Evolutionary conservation across 2,329 filamentous ascomycete species (phyloP).

Genomic region (Sporothrix variecibatus): DNA sequence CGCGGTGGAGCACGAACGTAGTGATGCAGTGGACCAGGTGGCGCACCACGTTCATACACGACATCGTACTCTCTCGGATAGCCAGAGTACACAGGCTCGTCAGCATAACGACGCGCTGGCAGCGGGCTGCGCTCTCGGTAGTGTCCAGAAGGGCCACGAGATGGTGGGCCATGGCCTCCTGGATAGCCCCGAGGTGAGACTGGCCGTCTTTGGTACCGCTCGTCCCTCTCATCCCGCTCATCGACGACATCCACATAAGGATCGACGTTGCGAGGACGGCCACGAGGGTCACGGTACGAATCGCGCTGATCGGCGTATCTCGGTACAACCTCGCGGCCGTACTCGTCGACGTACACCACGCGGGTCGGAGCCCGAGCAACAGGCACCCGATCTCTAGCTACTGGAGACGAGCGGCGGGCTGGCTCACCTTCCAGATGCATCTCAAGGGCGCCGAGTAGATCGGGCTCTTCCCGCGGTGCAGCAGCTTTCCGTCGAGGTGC

Average conservation of each 20-base stretch:
- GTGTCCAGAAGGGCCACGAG: not conserved
- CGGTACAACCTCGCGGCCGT: constrained; percentile 22
- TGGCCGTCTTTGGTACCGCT: not conserved
- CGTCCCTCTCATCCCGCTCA: constrained; percentile 3
- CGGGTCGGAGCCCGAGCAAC: not conserved
- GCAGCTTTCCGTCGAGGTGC: not conserved
- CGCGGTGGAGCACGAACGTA: not conserved
- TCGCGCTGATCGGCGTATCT: not conserved
- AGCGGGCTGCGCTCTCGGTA: constrained; percentile 39
- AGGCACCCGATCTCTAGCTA: not conserved
- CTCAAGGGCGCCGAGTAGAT: constrained; percentile 35
- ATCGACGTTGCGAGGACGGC: not conserved
- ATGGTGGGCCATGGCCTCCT: not conserved
- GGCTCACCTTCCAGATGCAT: constrained; percentile 32
- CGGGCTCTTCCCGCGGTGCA: constrained; percentile 25
- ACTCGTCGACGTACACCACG: constrained; percentile 27
- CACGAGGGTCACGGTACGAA: not conserved
- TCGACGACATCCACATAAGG: not conserved
- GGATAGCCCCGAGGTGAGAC: not conserved
- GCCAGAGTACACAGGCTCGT: constrained; percentile 34
- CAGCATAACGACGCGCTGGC: constrained; percentile 28
- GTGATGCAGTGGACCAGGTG: not conserved
- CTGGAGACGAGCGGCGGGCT: not conserved
- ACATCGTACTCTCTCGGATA: not conserved
- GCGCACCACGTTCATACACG: not conserved